Conservation (phyloP, 768 basidiomycete species). For the Leccinum fibrillosum region DNA sequence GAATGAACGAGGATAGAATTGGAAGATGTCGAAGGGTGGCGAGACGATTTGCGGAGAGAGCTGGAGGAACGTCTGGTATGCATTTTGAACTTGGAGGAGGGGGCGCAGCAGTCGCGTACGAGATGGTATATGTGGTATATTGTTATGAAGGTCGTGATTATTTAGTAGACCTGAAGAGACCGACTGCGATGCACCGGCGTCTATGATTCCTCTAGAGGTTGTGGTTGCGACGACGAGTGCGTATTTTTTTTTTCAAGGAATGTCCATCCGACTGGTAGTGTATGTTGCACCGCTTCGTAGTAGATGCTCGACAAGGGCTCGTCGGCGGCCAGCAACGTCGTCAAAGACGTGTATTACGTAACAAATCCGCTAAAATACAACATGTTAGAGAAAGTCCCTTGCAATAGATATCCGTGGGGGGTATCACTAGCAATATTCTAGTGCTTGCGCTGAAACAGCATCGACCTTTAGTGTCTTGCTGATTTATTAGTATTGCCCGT, state of each 20-base stretch:
- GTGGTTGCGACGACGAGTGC: slow-evolving; percentile 6
- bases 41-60: slow-evolving; percentile 29
- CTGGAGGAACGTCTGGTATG: slow-evolving; percentile 26
- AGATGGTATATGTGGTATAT: slow-evolving; percentile 5
- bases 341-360: slow-evolving; percentile 15
- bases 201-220: neutral
- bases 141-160: slow-evolving; percentile 8
- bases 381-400: neutral
- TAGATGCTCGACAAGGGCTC: neutral
- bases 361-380: neutral
- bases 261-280: slow-evolving; percentile 24
- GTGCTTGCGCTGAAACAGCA: no score
- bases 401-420: neutral
- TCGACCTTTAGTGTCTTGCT: neutral
- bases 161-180: slow-evolving; percentile 11
- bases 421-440: neutral
- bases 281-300: slow-evolving; percentile 1
- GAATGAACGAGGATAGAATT: slow-evolving; percentile 20
- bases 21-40: slow-evolving; percentile 26
- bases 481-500: slow-evolving; percentile 7
- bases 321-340: neutral
- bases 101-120: neutral
- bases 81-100: slow-evolving; percentile 12
- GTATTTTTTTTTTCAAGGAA: slow-evolving; percentile 20
- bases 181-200: neutral